phyloP scores from a whole-genome alignment of 257 asterid species.

The Capsicum baccatum region DNA sequence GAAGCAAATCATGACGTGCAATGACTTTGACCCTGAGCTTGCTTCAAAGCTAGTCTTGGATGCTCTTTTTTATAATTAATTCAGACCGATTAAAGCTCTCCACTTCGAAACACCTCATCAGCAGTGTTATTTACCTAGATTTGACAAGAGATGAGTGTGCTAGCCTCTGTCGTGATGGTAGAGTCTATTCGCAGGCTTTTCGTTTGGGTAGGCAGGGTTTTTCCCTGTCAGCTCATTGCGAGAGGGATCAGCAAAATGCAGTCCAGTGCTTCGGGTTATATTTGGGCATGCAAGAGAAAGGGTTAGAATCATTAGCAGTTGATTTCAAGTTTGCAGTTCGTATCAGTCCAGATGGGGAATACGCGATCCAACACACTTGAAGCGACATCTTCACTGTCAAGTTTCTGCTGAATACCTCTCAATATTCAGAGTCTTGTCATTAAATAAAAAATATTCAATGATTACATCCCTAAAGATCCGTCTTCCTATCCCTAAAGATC shows the following conservation, averaged over 20 bases:
- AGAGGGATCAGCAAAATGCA: constrained; percentile 66
- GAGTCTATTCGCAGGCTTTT: constrained; percentile 75
- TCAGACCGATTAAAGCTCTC: constrained; percentile 68
- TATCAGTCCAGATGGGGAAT: constrained; percentile 54
- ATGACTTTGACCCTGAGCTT: constrained; percentile 61
- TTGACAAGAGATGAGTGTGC: constrained; percentile 68
- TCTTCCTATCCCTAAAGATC: no score
- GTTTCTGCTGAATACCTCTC: no score
- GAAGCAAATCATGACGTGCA: constrained; percentile 63
- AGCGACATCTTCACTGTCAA: constrained; percentile 49
- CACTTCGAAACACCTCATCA: constrained; percentile 67
- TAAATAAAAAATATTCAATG: no score
- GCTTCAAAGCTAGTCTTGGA: constrained; percentile 70
- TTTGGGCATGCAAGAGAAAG: constrained; percentile 80
- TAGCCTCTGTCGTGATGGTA: constrained; percentile 65
- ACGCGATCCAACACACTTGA: constrained; percentile 65
- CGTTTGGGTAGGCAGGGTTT: constrained; percentile 85
- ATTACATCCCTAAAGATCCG: no score
- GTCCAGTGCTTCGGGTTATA: constrained; percentile 81
- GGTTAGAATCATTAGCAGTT: constrained; percentile 54
- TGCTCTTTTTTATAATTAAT: constrained; percentile 79
- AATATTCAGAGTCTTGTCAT: no score
- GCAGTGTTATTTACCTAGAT: constrained; percentile 78
- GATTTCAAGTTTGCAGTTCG: constrained; percentile 76
- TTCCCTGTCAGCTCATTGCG: constrained; percentile 80